Percentiles rank a stretch among this genome's conserved stretches.
Evolutionary conservation across 73 alveolate species (phyloP).

Genomic region (Breviolum minutum): DNA sequence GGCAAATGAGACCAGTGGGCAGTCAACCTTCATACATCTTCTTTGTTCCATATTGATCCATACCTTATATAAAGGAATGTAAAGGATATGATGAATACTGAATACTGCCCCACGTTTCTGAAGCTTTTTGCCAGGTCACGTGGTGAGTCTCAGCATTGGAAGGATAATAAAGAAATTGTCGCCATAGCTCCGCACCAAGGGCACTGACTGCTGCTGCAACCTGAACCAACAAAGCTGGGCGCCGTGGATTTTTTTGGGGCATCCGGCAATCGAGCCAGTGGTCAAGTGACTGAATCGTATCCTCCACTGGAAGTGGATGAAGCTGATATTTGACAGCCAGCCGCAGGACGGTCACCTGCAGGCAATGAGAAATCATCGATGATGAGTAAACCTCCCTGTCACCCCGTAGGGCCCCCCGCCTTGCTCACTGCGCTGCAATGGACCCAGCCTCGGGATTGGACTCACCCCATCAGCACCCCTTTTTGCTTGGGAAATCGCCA

Average conservation of each 20-base stretch:
- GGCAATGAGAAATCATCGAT: not conserved
- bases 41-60: too few species aligned
- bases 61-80: not conserved
- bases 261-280: not conserved
- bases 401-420: not conserved
- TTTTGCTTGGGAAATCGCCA: too few species aligned
- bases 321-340: slow-evolving; percentile 80
- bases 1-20: too few species aligned
- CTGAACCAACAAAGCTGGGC: not conserved
- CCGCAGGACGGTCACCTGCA: slow-evolving; percentile 50
- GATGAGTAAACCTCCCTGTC: not conserved
- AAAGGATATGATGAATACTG: not conserved
- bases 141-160: slow-evolving; percentile 75
- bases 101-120: not conserved
- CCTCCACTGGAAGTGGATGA: slow-evolving; percentile 85
- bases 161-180: slow-evolving; percentile 43
- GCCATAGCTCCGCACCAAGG: slow-evolving; percentile 54
- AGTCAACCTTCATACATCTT: too few species aligned
- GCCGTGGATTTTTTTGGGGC: not conserved
- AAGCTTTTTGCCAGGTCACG: slow-evolving; percentile 20
- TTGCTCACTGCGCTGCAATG: slow-evolving; percentile 90
- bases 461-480: not conserved
- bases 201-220: slow-evolving; percentile 88
- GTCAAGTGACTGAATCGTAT: slow-evolving; percentile 62
- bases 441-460: slow-evolving; percentile 41